Conservation (phyloP, 306 rosid genomes). For the Malus asiatica region DNA sequence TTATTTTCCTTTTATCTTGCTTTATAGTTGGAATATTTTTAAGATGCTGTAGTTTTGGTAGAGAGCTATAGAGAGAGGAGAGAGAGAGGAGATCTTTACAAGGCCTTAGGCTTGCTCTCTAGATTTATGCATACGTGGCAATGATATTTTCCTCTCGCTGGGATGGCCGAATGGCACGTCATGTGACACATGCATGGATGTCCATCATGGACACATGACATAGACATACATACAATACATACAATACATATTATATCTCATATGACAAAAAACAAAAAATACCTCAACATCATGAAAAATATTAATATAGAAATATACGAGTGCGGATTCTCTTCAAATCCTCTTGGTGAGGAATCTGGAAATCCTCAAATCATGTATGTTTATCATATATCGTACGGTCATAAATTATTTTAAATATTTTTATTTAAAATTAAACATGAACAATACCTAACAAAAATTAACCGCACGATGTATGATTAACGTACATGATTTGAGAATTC, state of each 20-base stretch:
- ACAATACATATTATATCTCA: not conserved
- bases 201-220: not conserved
- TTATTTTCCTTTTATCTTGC: not conserved
- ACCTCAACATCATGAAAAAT: not conserved
- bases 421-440: too few relatives aligned
- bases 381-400: accelerated
- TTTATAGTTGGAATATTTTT: constrained; percentile 2
- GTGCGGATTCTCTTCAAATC: too few relatives aligned
- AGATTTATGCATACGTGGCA: constrained; percentile 59
- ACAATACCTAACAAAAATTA: accelerated
- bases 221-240: not conserved
- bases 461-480: too few relatives aligned
- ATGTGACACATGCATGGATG: constrained; percentile 7
- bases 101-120: constrained; percentile 34
- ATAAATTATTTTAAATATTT: too few relatives aligned
- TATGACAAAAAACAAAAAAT: not conserved
- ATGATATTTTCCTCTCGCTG: constrained; percentile 71
- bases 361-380: too few relatives aligned
- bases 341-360: accelerated
- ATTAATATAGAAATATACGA: too few relatives aligned
- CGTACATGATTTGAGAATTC: too few relatives aligned
- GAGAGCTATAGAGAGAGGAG: not conserved
- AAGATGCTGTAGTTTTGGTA: constrained; percentile 28
- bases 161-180: constrained; percentile 23
- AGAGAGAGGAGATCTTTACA: constrained; percentile 57